These are phyloP conservation scores for Quercus variabilis DNA, from an alignment of 306 rosid species.

Conservation along the genomic window DNA sequence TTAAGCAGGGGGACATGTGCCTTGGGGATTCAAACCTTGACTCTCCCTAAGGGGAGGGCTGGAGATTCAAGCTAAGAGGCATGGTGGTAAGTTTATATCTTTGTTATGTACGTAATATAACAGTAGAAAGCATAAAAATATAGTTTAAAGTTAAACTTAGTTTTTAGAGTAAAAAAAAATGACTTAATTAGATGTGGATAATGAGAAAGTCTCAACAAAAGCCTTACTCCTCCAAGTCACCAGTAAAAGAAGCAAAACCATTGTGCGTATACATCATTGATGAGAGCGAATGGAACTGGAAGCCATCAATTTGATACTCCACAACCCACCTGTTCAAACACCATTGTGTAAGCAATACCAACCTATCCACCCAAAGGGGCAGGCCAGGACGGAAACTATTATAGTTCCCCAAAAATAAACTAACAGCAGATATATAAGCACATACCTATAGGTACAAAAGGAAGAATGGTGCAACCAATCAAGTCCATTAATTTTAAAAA, in stretches of 20 bases:
- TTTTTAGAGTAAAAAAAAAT: not conserved
- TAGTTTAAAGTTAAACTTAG: too few species aligned
- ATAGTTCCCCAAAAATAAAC: slow-evolving; percentile 8
- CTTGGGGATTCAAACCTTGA: too few species aligned
- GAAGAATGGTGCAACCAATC: slow-evolving; percentile 13
- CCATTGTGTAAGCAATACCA: slow-evolving; percentile 17
- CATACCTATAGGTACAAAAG: slow-evolving; percentile 12
- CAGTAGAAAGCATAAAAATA: too few species aligned
- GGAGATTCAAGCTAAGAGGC: too few species aligned
- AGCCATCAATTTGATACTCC: slow-evolving; percentile 93
- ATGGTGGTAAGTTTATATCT: too few species aligned
- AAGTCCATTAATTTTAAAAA: slow-evolving; percentile 1
- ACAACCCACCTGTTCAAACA: slow-evolving; percentile 76
- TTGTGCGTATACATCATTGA: slow-evolving; percentile 95
- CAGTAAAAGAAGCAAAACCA: slow-evolving; percentile 95
- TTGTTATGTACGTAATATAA: too few species aligned
- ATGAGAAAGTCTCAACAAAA: slow-evolving; percentile 20
- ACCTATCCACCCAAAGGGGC: slow-evolving; percentile 18
- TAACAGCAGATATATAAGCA: not conserved
- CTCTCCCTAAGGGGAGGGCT: too few species aligned
- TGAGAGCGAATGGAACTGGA: slow-evolving; percentile 87
- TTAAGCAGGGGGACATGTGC: too few species aligned
- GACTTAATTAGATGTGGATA: not conserved
- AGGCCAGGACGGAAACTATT: slow-evolving; percentile 1
- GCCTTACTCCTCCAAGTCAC: slow-evolving; percentile 95